These are phyloP conservation scores for Blastobotrys peoriensis DNA, from an alignment of 805 yeast genomes.

Conservation along the genomic window DNA sequence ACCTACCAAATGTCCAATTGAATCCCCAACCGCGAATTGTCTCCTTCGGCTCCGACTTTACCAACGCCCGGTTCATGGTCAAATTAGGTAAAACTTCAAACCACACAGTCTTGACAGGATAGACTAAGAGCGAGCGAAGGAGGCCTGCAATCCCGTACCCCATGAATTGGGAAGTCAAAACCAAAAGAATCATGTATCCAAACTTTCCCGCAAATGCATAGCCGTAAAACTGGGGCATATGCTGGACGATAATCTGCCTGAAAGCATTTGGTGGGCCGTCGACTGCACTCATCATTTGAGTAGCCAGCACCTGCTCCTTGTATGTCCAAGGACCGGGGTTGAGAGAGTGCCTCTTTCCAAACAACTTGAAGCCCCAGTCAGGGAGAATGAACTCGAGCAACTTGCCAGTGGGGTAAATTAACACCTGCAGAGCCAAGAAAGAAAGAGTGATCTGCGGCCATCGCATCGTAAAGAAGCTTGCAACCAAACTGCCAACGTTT, in stretches of 20 bases:
- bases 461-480: conserved; percentile 43
- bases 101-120: conserved; percentile 50
- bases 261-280: conserved; percentile 9
- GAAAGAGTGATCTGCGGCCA: conserved; percentile 44
- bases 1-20: conserved; percentile 47
- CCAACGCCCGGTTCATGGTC: conserved; percentile 42
- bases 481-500: conserved; percentile 19
- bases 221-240: conserved; percentile 8
- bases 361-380: conserved; percentile 30
- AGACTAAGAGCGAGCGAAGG: conserved; percentile 51
- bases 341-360: conserved; percentile 36
- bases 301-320: conserved; percentile 62
- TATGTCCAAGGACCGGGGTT: conserved; percentile 55
- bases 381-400: conserved; percentile 16
- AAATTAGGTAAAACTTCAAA: conserved; percentile 44
- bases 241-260: conserved; percentile 4
- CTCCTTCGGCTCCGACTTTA: conserved; percentile 26
- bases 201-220: conserved; percentile 38
- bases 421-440: conserved; percentile 46
- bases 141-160: conserved; percentile 66
- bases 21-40: conserved; percentile 61
- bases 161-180: conserved; percentile 51
- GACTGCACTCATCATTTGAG: conserved; percentile 42
- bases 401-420: conserved; percentile 52
- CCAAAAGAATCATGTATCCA: conserved; percentile 47